Conservation (phyloP, 768 basidiomycete species). For the Tricholoma sp. region DNA sequence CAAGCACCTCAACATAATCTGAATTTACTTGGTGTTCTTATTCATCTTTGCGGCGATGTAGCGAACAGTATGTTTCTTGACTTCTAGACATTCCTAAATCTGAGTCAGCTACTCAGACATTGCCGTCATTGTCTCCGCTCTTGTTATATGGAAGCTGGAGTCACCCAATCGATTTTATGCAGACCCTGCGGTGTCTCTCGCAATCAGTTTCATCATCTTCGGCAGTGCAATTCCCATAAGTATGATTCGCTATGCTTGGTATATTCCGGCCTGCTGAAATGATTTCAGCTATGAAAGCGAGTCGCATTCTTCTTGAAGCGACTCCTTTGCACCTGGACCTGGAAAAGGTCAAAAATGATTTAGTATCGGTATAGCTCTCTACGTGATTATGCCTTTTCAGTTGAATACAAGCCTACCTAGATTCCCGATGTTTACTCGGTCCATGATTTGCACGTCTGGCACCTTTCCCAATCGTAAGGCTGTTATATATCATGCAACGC, state of each 20-base stretch:
- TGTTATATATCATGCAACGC: background rate
- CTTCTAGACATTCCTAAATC: background rate
- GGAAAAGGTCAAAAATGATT: constrained; percentile 42
- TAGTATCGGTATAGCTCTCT: constrained; percentile 31
- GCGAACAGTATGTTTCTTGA: constrained; percentile 37
- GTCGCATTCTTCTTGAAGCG: constrained; percentile 48
- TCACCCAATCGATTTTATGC: constrained; percentile 46
- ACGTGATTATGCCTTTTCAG: background rate
- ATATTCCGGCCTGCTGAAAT: background rate
- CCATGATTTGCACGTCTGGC: constrained; percentile 53
- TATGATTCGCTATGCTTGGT: constrained; percentile 18
- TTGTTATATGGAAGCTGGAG: constrained; percentile 43
- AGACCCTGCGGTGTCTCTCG: constrained; percentile 47
- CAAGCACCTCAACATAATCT: constrained; percentile 32
- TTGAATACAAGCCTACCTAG: constrained; percentile 17
- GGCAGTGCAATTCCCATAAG: constrained; percentile 48
- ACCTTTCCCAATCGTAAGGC: constrained; percentile 49
- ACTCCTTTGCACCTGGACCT: constrained; percentile 46
- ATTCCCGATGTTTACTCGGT: constrained; percentile 41
- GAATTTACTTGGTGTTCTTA: constrained; percentile 42
- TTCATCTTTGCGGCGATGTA: constrained; percentile 51
- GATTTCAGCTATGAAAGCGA: constrained; percentile 35
- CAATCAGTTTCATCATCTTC: constrained; percentile 49
- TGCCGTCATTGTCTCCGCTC: constrained; percentile 47
- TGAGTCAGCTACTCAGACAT: constrained; percentile 33